These are phyloP conservation scores for Talaromyces amestolkiae DNA, from an alignment of 2,329 filamentous ascomycete genomes.

Conservation along the genomic window DNA sequence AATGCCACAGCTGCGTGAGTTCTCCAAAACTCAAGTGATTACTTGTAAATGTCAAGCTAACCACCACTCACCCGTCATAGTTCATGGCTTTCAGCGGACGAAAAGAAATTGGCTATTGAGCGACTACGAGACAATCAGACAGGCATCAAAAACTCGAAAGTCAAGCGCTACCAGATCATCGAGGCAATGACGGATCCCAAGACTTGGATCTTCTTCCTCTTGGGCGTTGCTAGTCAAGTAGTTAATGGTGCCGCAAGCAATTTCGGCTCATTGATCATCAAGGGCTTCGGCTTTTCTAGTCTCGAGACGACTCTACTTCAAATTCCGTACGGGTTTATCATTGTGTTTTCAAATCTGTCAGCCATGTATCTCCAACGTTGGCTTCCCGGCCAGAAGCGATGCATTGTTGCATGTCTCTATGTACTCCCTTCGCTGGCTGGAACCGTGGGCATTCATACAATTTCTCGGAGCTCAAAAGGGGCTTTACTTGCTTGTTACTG, in stretches of 20 bases:
- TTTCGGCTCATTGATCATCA: not conserved
- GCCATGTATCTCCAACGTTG: conserved; percentile 20
- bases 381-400: conserved; percentile 18
- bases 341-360: not conserved
- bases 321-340: not conserved
- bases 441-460: conserved; percentile 18
- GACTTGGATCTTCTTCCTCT: conserved; percentile 1
- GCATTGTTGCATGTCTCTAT: conserved; percentile 16
- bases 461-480: conserved; percentile 9
- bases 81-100: not conserved
- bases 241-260: conserved; percentile 5
- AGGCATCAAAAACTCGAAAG: not conserved
- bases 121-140: not conserved
- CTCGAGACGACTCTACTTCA: not conserved
- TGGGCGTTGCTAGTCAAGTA: conserved; percentile 1
- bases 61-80: not conserved
- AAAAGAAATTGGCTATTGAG: not conserved
- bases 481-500: not conserved
- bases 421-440: conserved; percentile 17
- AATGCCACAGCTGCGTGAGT: not conserved
- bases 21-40: not conserved
- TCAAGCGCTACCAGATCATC: not conserved
- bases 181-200: not conserved
- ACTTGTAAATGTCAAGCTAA: not conserved
- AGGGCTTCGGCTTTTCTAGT: not conserved